Evolutionary conservation across 306 rosid genomes (phyloP).

Genomic region (Vigna mungo): DNA sequence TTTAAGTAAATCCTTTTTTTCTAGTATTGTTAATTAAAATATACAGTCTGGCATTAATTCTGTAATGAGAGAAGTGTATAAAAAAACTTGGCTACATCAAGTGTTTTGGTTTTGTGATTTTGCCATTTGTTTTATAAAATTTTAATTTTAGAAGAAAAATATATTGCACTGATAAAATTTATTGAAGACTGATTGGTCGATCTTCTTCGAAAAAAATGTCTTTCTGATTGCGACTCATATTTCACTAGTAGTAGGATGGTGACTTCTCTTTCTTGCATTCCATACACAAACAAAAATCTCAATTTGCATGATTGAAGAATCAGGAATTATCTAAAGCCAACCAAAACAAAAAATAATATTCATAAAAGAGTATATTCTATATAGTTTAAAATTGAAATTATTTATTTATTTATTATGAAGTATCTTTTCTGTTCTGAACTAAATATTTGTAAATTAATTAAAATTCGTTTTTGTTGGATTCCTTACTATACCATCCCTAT

Average conservation of each 20-base stretch:
- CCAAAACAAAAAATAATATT: background rate
- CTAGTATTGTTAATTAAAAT: background rate
- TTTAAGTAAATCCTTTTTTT: background rate
- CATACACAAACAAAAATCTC: background rate
- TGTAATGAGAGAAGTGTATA: background rate
- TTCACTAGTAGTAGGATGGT: background rate
- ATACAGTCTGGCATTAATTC: background rate
- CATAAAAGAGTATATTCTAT: background rate
- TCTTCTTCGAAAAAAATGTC: background rate
- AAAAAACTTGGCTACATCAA: background rate
- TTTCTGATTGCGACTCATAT: background rate
- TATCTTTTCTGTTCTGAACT: background rate
- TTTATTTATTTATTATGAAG: background rate
- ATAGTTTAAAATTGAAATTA: background rate
- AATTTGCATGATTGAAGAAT: constrained; percentile 14
- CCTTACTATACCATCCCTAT: background rate
- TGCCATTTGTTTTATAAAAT: background rate
- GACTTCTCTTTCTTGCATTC: background rate
- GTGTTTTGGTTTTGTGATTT: background rate
- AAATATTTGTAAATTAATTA: background rate
- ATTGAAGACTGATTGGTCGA: background rate
- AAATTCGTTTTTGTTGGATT: background rate
- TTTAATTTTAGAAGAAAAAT: background rate
- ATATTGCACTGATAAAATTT: background rate
- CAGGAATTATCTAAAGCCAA: background rate